Evolutionary conservation across 345 rosid species (phyloP), one percentile per base, ranked within the genome.

Genomic region (Mallotus nudiflorus): DNA sequence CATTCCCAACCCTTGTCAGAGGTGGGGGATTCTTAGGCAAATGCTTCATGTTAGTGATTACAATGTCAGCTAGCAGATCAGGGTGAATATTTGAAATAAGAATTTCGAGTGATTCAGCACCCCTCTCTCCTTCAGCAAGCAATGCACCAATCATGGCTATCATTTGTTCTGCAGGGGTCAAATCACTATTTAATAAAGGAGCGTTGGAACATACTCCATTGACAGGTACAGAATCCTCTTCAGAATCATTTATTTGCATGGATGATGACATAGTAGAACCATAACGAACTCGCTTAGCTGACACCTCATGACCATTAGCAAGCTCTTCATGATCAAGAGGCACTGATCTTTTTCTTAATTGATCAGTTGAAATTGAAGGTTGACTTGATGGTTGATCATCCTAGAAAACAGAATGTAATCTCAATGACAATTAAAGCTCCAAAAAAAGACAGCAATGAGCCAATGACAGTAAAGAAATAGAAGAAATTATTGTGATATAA

Each of bases 51-150:
- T 91, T 95, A 73, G 91, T 73, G 72, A 95, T 86, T 59, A 95
- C 99, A 81, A 95, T 95, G 81, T 95, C 99, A 42, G 99, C 97
- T 71, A 95, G 83, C 83, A 93, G 82, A 78, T 95, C 99, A 77
- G 99, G 97, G 80, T 95, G 97, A 68, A 95, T 87, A 78, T 87
- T 87, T 63, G 96, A 85, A 79, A 95, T 82, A 62, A 95, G 97
- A 83, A 95, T 78, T 82, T 89, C 93, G 70, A 95, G 92, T 49
- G 99, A 95, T 82, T 91, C 93, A 66, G 97, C 96, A 22, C 99
- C 99, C 73, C 97, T 86, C 80, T 95, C 99, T 68, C 99, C 99
- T 86, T 92, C 99, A 42, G 97, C 99, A 77, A 95, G 99, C 83
- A 95, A 82, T 70, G 96, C 99, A 80, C 97, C 97, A 81, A 95